Evolutionary conservation across 257 asterid genomes (phyloP).

Genomic region (Fraxinus pennsylvanica): DNA sequence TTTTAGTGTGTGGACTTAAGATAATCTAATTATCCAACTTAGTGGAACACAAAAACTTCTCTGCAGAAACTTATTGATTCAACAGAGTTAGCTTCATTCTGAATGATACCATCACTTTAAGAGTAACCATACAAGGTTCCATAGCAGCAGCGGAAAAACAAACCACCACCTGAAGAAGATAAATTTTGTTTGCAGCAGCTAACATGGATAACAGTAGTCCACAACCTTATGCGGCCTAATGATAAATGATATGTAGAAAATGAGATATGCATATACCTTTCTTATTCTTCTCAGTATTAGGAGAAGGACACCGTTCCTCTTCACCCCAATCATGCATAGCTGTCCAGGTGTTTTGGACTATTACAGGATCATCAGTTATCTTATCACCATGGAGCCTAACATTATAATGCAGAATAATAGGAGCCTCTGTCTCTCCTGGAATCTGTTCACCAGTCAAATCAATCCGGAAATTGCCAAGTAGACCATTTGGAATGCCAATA

Average conservation of each 20-base stretch:
- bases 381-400: slow-evolving; percentile 91
- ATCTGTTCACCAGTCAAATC: slow-evolving; percentile 94
- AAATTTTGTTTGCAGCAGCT: slow-evolving; percentile 1
- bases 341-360: slow-evolving; percentile 97
- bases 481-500: slow-evolving; percentile 91
- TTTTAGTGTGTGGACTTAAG: background rate
- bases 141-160: background rate
- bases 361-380: slow-evolving; percentile 88
- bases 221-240: background rate
- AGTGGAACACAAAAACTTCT: background rate
- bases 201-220: background rate
- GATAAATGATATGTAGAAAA: background rate
- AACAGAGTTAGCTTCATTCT: background rate
- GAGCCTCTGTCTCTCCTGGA: slow-evolving; percentile 98
- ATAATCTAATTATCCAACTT: background rate
- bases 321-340: slow-evolving; percentile 93
- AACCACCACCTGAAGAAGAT: background rate
- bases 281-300: slow-evolving; percentile 55
- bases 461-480: slow-evolving; percentile 80
- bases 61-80: background rate
- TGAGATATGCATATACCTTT: slow-evolving; percentile 52
- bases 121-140: background rate
- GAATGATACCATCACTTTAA: background rate
- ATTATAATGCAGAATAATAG: slow-evolving; percentile 85
- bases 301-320: slow-evolving; percentile 91